Evolutionary conservation across 768 basidiomycete species (phyloP).

Genomic region (Rhodosporidiobolus sp.): DNA sequence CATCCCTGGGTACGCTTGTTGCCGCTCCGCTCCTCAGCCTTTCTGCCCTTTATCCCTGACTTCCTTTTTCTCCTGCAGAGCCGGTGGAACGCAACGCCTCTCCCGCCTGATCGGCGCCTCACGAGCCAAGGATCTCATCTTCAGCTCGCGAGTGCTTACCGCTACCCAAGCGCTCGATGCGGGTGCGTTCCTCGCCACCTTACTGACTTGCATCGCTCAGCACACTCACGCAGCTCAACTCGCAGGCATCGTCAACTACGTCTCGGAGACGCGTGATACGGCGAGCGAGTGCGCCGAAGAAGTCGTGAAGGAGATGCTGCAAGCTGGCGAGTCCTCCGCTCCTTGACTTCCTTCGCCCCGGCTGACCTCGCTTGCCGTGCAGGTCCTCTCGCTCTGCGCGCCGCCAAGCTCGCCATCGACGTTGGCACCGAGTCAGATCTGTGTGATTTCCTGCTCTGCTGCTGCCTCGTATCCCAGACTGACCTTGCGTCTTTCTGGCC

Average conservation of each 20-base stretch:
- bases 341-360: too few species aligned
- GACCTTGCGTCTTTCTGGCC: neutral
- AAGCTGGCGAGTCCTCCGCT: slow-evolving; percentile 15
- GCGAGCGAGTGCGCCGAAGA: slow-evolving; percentile 27
- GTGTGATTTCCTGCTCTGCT: neutral
- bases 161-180: slow-evolving; percentile 67
- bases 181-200: slow-evolving; percentile 56
- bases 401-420: slow-evolving; percentile 37
- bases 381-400: slow-evolving; percentile 38
- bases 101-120: slow-evolving; percentile 72
- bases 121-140: slow-evolving; percentile 81
- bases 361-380: neutral
- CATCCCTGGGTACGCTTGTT: slow-evolving; percentile 64
- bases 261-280: slow-evolving; percentile 6
- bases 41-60: too few species aligned
- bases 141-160: slow-evolving; percentile 67
- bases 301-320: slow-evolving; percentile 19
- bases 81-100: slow-evolving; percentile 81
- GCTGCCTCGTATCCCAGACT: neutral
- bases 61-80: slow-evolving; percentile 44
- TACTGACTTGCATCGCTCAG: neutral
- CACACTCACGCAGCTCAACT: too few species aligned
- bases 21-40: too few species aligned
- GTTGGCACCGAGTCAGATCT: slow-evolving; percentile 17
- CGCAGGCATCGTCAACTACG: slow-evolving; percentile 33